Percentiles rank a stretch among this genome's conserved stretches.
phyloP scores from a whole-genome alignment of 2,329 filamentous ascomycete species.

The Aspergillus arachidicola region DNA sequence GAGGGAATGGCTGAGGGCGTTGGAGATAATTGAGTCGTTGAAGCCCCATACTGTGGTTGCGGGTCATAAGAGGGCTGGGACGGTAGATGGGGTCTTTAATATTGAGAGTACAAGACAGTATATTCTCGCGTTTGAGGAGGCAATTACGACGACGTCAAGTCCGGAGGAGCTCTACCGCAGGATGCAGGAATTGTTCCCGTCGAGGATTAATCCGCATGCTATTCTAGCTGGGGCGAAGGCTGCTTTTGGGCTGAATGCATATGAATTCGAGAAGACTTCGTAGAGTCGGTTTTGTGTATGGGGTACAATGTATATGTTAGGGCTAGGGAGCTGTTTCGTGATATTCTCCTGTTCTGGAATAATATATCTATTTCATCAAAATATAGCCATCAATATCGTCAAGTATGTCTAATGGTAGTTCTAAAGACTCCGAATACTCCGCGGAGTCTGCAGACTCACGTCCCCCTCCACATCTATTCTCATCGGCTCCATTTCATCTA shows the following conservation, averaged over 20 bases:
- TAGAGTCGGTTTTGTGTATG: too few relatives aligned
- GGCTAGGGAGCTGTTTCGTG: too few relatives aligned
- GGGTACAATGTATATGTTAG: too few relatives aligned
- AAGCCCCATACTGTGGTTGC: constrained; percentile 35
- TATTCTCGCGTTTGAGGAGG: not conserved
- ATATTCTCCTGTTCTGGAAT: too few relatives aligned
- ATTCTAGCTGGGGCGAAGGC: not conserved
- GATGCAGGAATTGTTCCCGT: not conserved
- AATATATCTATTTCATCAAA: not conserved
- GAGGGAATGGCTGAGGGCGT: constrained; percentile 34
- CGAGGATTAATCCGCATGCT: not conserved
- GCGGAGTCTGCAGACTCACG: constrained; percentile 6
- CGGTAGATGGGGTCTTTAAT: not conserved
- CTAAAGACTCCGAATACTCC: not conserved
- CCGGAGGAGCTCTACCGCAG: not conserved
- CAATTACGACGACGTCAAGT: too few relatives aligned
- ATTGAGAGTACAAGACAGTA: not conserved
- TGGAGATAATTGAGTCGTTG: constrained; percentile 36
- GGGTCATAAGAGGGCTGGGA: not conserved
- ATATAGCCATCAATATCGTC: not conserved
- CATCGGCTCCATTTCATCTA: constrained; percentile 8
- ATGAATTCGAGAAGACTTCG: not conserved
- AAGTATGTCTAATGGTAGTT: not conserved
- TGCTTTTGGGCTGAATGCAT: not conserved
- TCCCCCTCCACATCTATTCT: constrained; percentile 7